Evolutionary conservation across 495 filamentous ascomycete genomes (phyloP).

Genomic region (Penicillium paxilli): DNA sequence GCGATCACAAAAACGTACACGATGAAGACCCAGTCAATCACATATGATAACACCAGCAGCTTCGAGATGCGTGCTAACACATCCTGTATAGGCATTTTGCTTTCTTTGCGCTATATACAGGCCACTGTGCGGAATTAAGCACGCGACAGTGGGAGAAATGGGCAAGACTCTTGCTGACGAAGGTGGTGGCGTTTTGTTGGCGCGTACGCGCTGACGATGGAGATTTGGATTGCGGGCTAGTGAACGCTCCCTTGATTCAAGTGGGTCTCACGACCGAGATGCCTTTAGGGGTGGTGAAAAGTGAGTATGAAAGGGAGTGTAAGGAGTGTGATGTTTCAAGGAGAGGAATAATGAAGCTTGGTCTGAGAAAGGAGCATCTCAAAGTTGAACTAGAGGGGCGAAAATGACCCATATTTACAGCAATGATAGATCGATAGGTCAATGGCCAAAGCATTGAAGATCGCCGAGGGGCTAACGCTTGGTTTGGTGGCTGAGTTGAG

Average conservation of each 20-base stretch:
- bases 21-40: constrained; percentile 56
- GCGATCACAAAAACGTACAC: constrained; percentile 31
- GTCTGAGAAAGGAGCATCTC: no score
- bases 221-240: constrained; percentile 1
- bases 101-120: not conserved
- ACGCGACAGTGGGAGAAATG: not conserved
- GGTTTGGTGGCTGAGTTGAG: no score
- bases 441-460: no score
- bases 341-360: no score
- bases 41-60: constrained; percentile 46
- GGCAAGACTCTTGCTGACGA: not conserved
- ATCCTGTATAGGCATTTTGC: constrained; percentile 2
- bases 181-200: not conserved
- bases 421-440: no score
- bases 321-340: no score
- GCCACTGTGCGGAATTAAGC: not conserved
- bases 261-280: not conserved
- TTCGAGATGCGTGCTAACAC: constrained; percentile 29
- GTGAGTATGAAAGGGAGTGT: not conserved
- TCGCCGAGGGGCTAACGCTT: no score
- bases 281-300: not conserved
- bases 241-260: not conserved
- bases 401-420: no score
- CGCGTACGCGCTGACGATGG: not conserved
- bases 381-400: no score